Base-by-base conservation (phyloP, 2,329 filamentous ascomycete genomes). In the Epichloe sibirici region DNA sequence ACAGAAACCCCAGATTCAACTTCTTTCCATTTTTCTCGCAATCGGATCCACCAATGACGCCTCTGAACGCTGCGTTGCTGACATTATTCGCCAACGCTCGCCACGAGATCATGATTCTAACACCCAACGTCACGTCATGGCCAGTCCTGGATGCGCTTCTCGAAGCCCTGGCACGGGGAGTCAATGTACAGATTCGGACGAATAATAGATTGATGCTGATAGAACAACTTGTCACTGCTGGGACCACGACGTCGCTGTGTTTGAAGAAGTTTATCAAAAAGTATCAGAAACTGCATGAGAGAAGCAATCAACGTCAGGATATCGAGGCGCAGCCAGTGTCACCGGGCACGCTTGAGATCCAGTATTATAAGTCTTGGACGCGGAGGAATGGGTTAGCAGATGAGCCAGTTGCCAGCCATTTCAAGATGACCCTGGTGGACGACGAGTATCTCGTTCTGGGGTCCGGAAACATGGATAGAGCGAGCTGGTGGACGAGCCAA, bases 401-500 rank as follows among this genome's bases (percentile, higher is more conserved):
- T 17, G 81, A 87, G 61, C 85, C 86, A 0, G 79, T 85, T 2
- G 82, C 88, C 51, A 83, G 82, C 4, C 88, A 94, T 67, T 71
- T 91, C 53, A 94, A 94, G 66, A 75, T 90, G 62, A 85, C 81
- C 0, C 74, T 90, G 51, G 77, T 91, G 3, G 88, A 94, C 63
- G 73, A 74, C 1, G 73, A 81, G 55, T 79, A 82, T 21, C 72
- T 83, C 1, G 74, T 93, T 1, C 69, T 93, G 3, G 88, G 88
- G 0, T 90, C 86, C 17, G 88, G 87, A 1, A 94, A 94, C 63
- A 81, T 90, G 75, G 88, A 94, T 67, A 78, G 88, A 1, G 87
- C 88, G 7, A 90, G 86, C 63, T 93, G 86, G 86, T 90, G 81
- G 67, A 93, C 88, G 5, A 90, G 86, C 65, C 88, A 93, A 67